A percentile compares a stretch with the other conserved stretches of the same genome.
These are phyloP conservation scores for Chimonanthus salicifolius DNA, from an alignment of 164 flowering plant genomes.

Conservation along the genomic window DNA sequence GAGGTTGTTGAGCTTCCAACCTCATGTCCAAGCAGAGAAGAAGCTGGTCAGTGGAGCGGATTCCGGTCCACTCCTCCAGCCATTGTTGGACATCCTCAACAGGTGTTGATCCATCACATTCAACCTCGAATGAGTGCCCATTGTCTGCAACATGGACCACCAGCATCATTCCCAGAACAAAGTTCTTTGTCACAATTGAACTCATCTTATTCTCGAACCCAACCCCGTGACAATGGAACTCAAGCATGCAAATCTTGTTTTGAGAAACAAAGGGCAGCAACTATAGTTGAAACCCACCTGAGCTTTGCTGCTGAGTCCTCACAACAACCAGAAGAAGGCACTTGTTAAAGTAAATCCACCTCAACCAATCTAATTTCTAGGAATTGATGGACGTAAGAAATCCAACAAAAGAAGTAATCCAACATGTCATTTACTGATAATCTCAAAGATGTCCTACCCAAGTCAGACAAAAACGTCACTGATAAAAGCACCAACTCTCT, in stretches of 20 bases:
- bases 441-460: neutral
- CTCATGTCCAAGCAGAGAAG: constrained; percentile 70
- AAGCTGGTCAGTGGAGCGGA: constrained; percentile 70
- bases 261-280: neutral
- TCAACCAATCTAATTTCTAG: neutral
- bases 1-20: constrained; percentile 61
- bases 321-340: constrained; percentile 1
- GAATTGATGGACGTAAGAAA: neutral
- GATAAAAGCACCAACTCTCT: too few relatives aligned
- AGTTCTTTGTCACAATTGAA: constrained; percentile 38
- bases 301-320: constrained; percentile 5
- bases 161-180: constrained; percentile 49
- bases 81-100: constrained; percentile 69
- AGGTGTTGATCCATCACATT: constrained; percentile 56
- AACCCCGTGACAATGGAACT: neutral
- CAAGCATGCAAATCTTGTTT: neutral
- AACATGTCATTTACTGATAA: neutral
- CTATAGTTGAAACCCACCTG: neutral
- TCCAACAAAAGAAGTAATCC: neutral
- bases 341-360: neutral
- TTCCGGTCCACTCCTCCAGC: constrained; percentile 54
- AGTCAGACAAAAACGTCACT: neutral
- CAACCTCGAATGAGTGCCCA: constrained; percentile 72
- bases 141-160: constrained; percentile 79
- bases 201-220: constrained; percentile 47